Evolutionary conservation across 805 yeast species (phyloP), one percentile per base, ranked within the genome.

Genomic region (Saccharomycopsis fodiens): DNA sequence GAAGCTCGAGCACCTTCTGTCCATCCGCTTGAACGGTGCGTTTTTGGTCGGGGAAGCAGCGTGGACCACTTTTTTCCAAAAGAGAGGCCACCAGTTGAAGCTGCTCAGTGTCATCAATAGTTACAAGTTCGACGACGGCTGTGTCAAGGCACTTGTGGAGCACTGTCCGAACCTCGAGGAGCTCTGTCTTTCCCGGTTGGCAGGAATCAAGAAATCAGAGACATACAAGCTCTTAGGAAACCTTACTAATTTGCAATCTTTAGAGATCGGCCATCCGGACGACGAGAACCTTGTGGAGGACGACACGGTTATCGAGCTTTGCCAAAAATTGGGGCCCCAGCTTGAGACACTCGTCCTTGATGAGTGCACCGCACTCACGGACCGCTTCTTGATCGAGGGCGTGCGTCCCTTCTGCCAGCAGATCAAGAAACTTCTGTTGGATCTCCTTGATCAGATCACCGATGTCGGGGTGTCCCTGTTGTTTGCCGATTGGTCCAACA

Each of bases 11-110:
- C 62, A 73, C 25, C 66, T 93, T 39, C 67, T 61, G 13, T 68
- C 74, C 12, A 46, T 91, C 5, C 66, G 73, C n/a, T 64, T 93
- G 31, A 89, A 91, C 61, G 99, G 99, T 0, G 87, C 97, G 0
- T 93, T 93, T 59, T 65, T 93, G 53, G 80, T 93, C 39, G 79
- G 82, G 56, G 85, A 82, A 52, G 64, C 62, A 0, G 69, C 79
- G 46, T 93, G 99, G 99, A 76, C 76, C 52, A 71, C 67, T 4
- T 88, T 83, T 52, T 85, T 93, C 56, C 77, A 76, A 42, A 52
- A 57, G 1, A 66, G 75, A 50, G 85, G 83, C 1, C 60, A 69
- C 2, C 67, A 74, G 16, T 65, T 93, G 45, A 66, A 63, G 20
- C 65, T 67, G 37, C 76, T 93, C 53, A 80, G 80, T 51, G 59